Base-by-base conservation (phyloP, 2,329 filamentous ascomycete genomes). In the Fonsecaea monophora region DNA sequence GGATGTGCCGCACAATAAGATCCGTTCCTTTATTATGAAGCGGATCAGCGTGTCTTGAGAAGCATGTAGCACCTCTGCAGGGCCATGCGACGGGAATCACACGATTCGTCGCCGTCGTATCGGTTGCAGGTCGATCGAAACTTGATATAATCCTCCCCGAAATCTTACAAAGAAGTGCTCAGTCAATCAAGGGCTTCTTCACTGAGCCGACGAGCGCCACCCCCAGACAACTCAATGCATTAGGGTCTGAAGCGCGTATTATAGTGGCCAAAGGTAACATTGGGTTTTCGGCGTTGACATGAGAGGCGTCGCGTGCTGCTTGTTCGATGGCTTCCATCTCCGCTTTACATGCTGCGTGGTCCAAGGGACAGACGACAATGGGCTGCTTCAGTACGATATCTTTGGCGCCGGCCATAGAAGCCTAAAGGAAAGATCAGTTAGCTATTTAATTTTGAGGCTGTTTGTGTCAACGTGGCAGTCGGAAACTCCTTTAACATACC, bases 291-390 rank as follows among this genome's bases (percentile, higher is more conserved):
- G 90, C 90, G 72, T 94, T 92, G 68, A 98, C 90, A 68, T 91
- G 88, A 15, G 92, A 90, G 1, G 95, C 94, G 73, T 98, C 94
- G 78, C 94, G 94, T 53, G 95, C 95, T 0, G 95, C 92, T 79
- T 97, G 92, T 76, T 97, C 94, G 70, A 99, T 98, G 42, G 94
- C 94, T 74, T 97, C 94, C 92, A 99, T 97, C 81, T 98, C 95
- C 77, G 97, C 94, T 78, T 96, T 97, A 81, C 95, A 99, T 15
- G 90, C 92, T 72, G 96, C 92, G 75, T 97, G 92, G 75, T 99
- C 95, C 69, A 97, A 88, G 0, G 95, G 94, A 75, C 94, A 98
- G 60, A 98, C 95, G 38, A 98, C 92, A 65, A 99, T 97, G 4
- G 92, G 93, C 78, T 98, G 92, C 61, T 94, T 88, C 53, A 98